Evolutionary conservation across 179 eudicot genomes (phyloP), one percentile per base, ranked within the genome.

Genomic region (Gypsophila paniculata): DNA sequence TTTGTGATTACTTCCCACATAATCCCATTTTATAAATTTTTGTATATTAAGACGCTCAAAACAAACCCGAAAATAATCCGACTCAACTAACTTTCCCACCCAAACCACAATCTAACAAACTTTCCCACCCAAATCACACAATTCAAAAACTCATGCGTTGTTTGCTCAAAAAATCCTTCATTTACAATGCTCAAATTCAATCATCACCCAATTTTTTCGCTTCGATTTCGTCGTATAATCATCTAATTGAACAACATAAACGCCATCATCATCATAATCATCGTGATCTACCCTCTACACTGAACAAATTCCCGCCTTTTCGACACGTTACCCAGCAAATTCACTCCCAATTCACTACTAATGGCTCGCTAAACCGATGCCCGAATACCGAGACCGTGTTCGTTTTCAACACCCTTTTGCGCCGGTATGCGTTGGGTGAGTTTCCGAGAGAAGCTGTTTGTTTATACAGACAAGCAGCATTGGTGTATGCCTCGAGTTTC

Each of bases 391-490:
- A 76, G 69, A n/a, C 19, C 61, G 36, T 68, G 17, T 48, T 79
- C 17, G 25, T 77, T 63, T 80, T 85, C 80, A 85, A 85, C 68
- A 60, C 82, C 46, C 69, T 90, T 38, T 68, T 90, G 61, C 78
- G 88, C 6, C 77, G 77, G 51, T 89, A 89, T 68, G 81, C 94
- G 3, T 65, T 85, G 29, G 69, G 83, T 23, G 68, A 80, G 18
- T 77, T 51, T 67, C 90, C 94, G 0, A 68, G 78, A 34, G 82
- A 83, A 79, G 86, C 94, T 23, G 0, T 89, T 53, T 70, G 51
- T 6, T 78, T 90, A 29, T 87, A 75, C 81, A 89, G 79, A 67
- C 84, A 86, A 61, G 73, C 85, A 26, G 26, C 44, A 18, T 68
- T 78, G 52, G 46, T 71, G 0, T 46, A 34, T 52, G 70, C 54